Evolutionary conservation across 2,329 filamentous ascomycete species (phyloP), one percentile per base, ranked within the genome.

Genomic region (Pestalotiopsis sp.): DNA sequence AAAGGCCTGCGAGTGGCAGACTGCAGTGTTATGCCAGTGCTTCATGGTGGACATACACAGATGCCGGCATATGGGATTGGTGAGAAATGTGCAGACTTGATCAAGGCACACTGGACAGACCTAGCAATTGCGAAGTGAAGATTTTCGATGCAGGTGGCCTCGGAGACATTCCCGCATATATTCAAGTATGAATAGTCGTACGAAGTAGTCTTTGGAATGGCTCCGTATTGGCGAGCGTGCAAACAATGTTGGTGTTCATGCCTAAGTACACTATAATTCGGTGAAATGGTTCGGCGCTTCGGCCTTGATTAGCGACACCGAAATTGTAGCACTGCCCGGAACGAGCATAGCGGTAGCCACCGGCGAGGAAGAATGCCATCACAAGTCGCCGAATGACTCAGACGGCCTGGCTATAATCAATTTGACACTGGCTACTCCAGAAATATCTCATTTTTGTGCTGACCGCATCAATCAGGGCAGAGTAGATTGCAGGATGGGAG

Each of bases 1-100:
- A 78, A 81, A 66, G 82, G 83, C 1, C 76, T 90, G n/a, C 79
- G 88, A 2, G 86, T 90, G 13, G 85, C 82, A 0, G 86, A 88
- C 70, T 83, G 81, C 71, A 85, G 82, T 72, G 80, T 86, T 27
- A 87, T 87, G 84, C 86, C 86, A 1, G 77, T 76, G 0, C 74
- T 88, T 3, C 82, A 87, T 71, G 80, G 80, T 27, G 87, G 84
- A 0, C 84, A 87, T 73, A 83, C 85, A 23, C 83, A 87, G 71
- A 86, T 86, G 81, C 83, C 84, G 5, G 86, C 85, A 4, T 88
- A 87, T 73, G 85, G 83, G 3, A 86, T 88, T 71, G 86, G 83
- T 0, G 86, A 88, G 75, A 85, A 85, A 71, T 67, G 65, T 23
- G 65, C 68, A 6, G 84, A 85, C 72, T 71, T 85, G 64, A 81